These are phyloP conservation scores for Dendrobium catenatum DNA, from an alignment of 106 monocot species.

Conservation along the genomic window DNA sequence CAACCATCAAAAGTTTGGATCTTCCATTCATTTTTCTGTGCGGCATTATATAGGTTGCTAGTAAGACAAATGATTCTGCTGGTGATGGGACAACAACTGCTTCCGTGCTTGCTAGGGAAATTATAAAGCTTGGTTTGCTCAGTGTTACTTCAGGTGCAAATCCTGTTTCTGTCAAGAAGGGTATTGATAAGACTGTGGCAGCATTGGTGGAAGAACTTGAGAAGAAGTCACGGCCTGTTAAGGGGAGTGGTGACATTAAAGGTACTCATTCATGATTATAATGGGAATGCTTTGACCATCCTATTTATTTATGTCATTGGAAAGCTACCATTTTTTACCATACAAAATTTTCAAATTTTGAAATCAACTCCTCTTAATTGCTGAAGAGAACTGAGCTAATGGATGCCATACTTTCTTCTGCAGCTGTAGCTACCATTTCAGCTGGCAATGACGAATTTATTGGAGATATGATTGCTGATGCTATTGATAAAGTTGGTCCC, in stretches of 20 bases:
- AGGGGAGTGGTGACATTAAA: conserved; percentile 69
- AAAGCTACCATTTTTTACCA: background rate
- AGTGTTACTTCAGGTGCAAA: conserved; percentile 78
- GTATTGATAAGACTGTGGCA: conserved; percentile 66
- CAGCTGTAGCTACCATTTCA: conserved; percentile 70
- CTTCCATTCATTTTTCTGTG: background rate
- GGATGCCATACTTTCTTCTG: conserved; percentile 9
- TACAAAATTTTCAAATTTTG: background rate
- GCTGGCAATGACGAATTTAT: conserved; percentile 74
- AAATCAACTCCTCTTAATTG: background rate
- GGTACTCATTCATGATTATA: conserved; percentile 19
- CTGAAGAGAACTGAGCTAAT: background rate
- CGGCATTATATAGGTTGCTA: conserved; percentile 44
- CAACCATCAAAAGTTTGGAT: background rate
- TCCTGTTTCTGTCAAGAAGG: conserved; percentile 74
- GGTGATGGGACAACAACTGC: conserved; percentile 81
- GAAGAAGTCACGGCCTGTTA: conserved; percentile 50
- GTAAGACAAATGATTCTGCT: conserved; percentile 77
- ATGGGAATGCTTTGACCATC: background rate
- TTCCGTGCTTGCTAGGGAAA: conserved; percentile 70
- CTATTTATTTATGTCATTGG: background rate
- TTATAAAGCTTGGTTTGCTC: conserved; percentile 61
- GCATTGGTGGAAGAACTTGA: conserved; percentile 60
- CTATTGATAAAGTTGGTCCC: conserved; percentile 79
- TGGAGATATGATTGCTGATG: conserved; percentile 82